These are phyloP conservation scores for Penicillium bovifimosum DNA, from an alignment of 495 filamentous ascomycete species.

Conservation along the genomic window DNA sequence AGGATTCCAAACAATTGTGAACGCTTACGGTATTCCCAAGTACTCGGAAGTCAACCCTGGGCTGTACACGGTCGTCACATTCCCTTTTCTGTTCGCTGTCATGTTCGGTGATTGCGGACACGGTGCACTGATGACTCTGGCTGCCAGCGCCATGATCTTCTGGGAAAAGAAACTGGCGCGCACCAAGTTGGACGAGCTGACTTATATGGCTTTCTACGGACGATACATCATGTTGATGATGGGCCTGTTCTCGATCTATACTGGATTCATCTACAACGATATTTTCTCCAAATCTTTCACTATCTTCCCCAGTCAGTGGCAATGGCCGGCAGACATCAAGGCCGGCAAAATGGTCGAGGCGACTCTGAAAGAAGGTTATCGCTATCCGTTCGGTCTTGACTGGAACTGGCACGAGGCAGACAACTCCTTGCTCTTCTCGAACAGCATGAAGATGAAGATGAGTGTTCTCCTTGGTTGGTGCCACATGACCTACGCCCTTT, in stretches of 20 bases:
- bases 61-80: constrained; percentile 89
- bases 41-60: constrained; percentile 97
- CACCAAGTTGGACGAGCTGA: constrained; percentile 88
- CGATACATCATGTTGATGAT: constrained; percentile 98
- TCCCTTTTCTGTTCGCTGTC: constrained; percentile 97
- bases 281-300: constrained; percentile 89
- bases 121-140: constrained; percentile 74
- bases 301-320: constrained; percentile 83
- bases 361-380: constrained; percentile 60
- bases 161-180: constrained; percentile 79
- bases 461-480: constrained; percentile 93
- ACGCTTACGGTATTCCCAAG: constrained; percentile 94
- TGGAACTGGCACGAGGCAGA: constrained; percentile 96
- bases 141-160: constrained; percentile 86
- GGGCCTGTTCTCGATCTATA: constrained; percentile 95
- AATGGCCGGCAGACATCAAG: constrained; percentile 66
- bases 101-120: constrained; percentile 99
- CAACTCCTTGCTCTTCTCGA: constrained; percentile 88
- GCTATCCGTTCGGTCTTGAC: constrained; percentile 93
- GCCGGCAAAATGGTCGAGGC: constrained; percentile 56
- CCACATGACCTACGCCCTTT: constrained; percentile 98
- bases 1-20: constrained; percentile 97
- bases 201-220: constrained; percentile 97
- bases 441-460: constrained; percentile 99
- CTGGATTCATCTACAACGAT: constrained; percentile 96